phyloP scores from a whole-genome alignment of 805 yeast species.

The Candida ortonii region DNA sequence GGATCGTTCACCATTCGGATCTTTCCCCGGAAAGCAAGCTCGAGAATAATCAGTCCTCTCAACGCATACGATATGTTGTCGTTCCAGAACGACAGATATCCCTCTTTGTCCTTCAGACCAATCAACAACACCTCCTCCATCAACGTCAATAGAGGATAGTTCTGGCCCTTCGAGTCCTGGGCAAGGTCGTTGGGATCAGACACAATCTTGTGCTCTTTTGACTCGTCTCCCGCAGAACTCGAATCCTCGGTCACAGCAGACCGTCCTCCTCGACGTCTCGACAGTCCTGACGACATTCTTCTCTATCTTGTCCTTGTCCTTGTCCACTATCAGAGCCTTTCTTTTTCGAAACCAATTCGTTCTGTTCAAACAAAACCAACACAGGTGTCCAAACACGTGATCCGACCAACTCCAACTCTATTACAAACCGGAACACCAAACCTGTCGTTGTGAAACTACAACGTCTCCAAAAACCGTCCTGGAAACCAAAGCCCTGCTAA shows the following conservation, averaged over 20 bases:
- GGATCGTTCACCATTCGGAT: slow-evolving; percentile 90
- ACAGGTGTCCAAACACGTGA: too few species aligned
- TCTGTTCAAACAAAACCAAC: too few species aligned
- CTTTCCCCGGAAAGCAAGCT: slow-evolving; percentile 86
- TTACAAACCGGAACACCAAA: too few species aligned
- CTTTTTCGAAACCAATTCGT: too few species aligned
- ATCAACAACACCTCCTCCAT: slow-evolving; percentile 95
- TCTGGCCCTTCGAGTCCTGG: slow-evolving; percentile 36
- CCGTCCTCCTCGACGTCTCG: slow-evolving; percentile 68
- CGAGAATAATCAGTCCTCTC: slow-evolving; percentile 90
- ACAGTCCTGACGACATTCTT: slow-evolving; percentile 50
- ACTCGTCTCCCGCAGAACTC: slow-evolving; percentile 10
- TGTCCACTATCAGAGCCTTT: too few species aligned
- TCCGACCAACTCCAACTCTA: too few species aligned
- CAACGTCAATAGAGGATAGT: slow-evolving; percentile 73
- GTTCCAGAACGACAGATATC: slow-evolving; percentile 96
- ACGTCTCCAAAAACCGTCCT: too few species aligned
- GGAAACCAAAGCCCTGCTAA: too few species aligned
- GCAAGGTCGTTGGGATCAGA: slow-evolving; percentile 72
- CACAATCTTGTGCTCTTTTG: slow-evolving; percentile 58
- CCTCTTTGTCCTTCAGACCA: slow-evolving; percentile 95
- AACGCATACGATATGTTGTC: slow-evolving; percentile 95
- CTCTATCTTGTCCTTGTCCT: too few species aligned
- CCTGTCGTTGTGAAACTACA: too few species aligned
- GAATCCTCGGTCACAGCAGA: slow-evolving; percentile 23